These are phyloP conservation scores for Thalassiosira livingstoniorum DNA, from an alignment of 352 stramenopile species.

Conservation along the genomic window DNA sequence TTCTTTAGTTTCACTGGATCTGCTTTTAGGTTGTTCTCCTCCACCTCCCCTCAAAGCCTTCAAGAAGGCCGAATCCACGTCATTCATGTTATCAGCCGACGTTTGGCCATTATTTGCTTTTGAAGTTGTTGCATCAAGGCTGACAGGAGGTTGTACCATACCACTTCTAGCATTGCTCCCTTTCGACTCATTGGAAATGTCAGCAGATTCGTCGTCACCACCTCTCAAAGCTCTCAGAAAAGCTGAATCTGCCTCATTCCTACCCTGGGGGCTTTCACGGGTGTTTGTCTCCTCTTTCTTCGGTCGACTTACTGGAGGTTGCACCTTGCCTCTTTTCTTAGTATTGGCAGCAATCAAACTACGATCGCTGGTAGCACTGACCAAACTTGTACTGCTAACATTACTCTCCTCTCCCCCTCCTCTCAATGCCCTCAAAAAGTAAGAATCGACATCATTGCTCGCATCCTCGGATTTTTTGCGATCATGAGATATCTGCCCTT, in stretches of 20 bases:
- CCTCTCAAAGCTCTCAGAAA: background rate
- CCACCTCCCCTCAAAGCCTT: constrained; percentile 3
- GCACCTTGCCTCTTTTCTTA: too few relatives aligned
- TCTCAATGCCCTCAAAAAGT: background rate
- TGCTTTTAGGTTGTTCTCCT: background rate
- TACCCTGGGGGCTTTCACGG: too few relatives aligned
- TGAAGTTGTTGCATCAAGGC: too few relatives aligned
- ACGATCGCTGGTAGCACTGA: too few relatives aligned
- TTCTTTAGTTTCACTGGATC: background rate
- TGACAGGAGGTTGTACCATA: too few relatives aligned
- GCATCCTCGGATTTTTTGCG: background rate
- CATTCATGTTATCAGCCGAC: background rate
- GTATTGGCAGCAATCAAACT: too few relatives aligned
- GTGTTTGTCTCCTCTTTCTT: too few relatives aligned
- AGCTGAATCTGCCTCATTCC: background rate
- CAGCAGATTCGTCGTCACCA: background rate
- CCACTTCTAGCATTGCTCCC: too few relatives aligned
- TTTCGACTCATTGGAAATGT: background rate
- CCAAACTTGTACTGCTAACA: too few relatives aligned
- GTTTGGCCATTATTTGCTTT: too few relatives aligned
- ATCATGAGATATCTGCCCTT: background rate
- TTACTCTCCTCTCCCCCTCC: background rate
- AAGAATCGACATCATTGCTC: background rate
- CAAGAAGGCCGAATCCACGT: constrained; percentile 20
- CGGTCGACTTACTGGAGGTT: too few relatives aligned